phyloP scores from a whole-genome alignment of 1,284 basidiomycete species.

The Rhodotorula sp. region DNA sequence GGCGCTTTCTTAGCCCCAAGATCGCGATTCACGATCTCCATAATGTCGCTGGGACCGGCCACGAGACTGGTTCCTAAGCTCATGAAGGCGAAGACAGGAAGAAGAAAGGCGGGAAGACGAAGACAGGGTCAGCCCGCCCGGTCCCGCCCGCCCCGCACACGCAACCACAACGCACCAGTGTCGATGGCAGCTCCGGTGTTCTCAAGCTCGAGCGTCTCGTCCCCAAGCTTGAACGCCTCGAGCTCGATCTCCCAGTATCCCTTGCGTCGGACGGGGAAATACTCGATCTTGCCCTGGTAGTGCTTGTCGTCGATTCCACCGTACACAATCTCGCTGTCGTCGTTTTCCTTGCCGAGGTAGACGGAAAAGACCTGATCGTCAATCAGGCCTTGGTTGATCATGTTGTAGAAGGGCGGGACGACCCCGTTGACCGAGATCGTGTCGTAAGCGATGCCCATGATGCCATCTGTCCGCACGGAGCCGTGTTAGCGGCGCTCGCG shows the following conservation, averaged over 20 bases:
- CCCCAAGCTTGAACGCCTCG: constrained; percentile 54
- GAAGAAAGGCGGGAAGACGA: constrained; percentile 54
- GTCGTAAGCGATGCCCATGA: constrained; percentile 91
- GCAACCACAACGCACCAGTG: constrained; percentile 69
- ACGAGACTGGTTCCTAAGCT: constrained; percentile 78
- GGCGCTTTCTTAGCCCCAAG: constrained; percentile 69
- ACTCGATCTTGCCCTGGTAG: constrained; percentile 78
- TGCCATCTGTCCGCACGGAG: constrained; percentile 64
- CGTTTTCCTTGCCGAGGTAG: constrained; percentile 82
- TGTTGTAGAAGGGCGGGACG: constrained; percentile 90
- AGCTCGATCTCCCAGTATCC: constrained; percentile 72
- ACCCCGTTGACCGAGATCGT: constrained; percentile 95
- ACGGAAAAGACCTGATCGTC: constrained; percentile 90
- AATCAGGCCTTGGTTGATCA: constrained; percentile 81
- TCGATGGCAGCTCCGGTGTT: constrained; percentile 91
- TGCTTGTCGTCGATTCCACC: constrained; percentile 82
- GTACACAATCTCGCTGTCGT: constrained; percentile 87
- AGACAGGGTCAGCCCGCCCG: not conserved
- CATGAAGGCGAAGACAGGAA: constrained; percentile 2
- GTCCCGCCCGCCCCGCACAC: not conserved
- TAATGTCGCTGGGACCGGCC: constrained; percentile 86
- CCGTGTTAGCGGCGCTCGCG: constrained; percentile 55
- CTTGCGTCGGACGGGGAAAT: constrained; percentile 90
- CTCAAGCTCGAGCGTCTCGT: constrained; percentile 76
- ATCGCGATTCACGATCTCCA: constrained; percentile 96